Base-by-base conservation (phyloP, 2,329 filamentous ascomycete species). In the Elsinoe batatas region DNA sequence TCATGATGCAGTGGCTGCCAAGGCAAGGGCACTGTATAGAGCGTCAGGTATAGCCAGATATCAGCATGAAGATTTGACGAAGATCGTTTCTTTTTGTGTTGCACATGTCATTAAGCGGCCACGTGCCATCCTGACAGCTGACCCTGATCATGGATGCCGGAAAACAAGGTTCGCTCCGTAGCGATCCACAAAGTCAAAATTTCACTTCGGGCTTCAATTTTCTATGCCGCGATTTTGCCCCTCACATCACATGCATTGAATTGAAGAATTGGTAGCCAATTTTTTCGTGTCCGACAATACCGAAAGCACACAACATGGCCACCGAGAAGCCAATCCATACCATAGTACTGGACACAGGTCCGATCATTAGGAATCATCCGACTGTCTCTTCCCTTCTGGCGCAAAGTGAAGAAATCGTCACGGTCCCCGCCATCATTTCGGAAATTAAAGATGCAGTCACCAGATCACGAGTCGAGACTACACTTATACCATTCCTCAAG, bases 361-460 rank as follows among this genome's bases (percentile, higher is more conserved):
- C 91, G 6, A 83, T 98, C 58, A 91, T 98, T 69, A 91, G 91
- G 68, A 96, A 96, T 72, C 85, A 93, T 61, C 89, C 91, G 11
- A 77, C 88, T 10, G 81, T 93, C 20, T 94, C 88, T 44, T 88
- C 87, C 0, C 81, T 98, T 10, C 76, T 95, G 53, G 79, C 81
- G 36, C 83, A 88, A 67, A 84, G 89, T 47, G 84, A 93, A 64
- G 75, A 79, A 58, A 78, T 96, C 40, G 82, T 90, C 65, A 96
- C 90, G 1, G 87, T 91, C 0, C 90, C 91, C 0, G 84, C 86
- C 6, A 89, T 98, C 56, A 76, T 97, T 30, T 79, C 83, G 53
- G 93, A 98, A 74, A 95, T 95, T 61, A 76, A 88, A 66, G 91
- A 97, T 74, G 81, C 83, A 47, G 84, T 84, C 53, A 93, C 93